Conservation (phyloP, 345 rosid species). For the Citrus glauca region DNA sequence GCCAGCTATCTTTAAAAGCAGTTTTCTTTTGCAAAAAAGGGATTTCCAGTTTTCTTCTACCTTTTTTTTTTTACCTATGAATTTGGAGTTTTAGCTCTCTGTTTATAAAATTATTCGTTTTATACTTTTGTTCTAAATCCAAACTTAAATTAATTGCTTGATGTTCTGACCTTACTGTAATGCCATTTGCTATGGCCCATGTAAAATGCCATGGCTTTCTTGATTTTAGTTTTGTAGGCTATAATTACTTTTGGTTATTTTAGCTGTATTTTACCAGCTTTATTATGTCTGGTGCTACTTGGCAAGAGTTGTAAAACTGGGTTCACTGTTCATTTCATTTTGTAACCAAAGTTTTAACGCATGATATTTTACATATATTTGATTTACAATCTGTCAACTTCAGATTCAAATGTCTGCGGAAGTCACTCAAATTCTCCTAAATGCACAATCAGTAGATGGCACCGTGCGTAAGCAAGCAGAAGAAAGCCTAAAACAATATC, state of each 20-base stretch:
- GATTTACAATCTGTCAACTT: neutral
- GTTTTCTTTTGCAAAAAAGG: neutral
- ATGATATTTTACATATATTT: neutral
- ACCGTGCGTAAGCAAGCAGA: constrained; percentile 66
- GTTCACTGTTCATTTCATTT: neutral
- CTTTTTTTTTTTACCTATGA: neutral
- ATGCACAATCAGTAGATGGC: constrained; percentile 72
- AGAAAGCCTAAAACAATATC: constrained; percentile 63
- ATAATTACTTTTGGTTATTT: neutral
- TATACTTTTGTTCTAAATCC: neutral
- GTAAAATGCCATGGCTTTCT: neutral
- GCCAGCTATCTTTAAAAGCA: neutral
- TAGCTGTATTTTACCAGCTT: neutral
- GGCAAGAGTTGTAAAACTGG: neutral
- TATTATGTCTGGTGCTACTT: neutral
- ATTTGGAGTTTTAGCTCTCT: neutral
- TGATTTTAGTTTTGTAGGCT: neutral
- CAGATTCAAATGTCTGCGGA: constrained; percentile 37
- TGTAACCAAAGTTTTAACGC: neutral
- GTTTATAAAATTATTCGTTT: neutral
- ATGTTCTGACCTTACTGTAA: neutral
- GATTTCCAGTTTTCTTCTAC: neutral
- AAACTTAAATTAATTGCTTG: neutral
- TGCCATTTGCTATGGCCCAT: neutral
- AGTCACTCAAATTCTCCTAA: constrained; percentile 66